These are phyloP conservation scores for Cytauxzoon felis DNA, from an alignment of 169 alveolate species.

Conservation along the genomic window DNA sequence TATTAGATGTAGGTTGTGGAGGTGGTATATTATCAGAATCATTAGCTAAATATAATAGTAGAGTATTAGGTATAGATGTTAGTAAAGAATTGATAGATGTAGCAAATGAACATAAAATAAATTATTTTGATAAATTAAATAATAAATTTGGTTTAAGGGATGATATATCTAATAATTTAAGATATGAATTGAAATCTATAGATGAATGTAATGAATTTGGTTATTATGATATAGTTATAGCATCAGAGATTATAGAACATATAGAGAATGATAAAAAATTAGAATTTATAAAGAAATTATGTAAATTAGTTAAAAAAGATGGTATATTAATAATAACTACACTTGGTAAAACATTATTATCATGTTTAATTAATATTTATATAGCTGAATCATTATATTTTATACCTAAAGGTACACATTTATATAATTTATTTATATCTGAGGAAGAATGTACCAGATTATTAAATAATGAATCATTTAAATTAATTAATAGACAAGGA, in stretches of 20 bases:
- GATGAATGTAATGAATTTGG: constrained; percentile 13
- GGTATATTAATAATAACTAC: constrained; percentile 55
- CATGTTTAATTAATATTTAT: constrained; percentile 37
- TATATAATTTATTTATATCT: constrained; percentile 32
- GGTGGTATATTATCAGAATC: constrained; percentile 82
- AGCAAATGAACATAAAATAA: constrained; percentile 27
- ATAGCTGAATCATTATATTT: constrained; percentile 41
- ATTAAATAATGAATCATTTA: background rate
- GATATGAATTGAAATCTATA: constrained; percentile 22
- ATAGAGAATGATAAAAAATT: constrained; percentile 28
- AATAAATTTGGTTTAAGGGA: constrained; percentile 22
- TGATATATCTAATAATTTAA: constrained; percentile 22
- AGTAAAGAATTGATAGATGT: constrained; percentile 27
- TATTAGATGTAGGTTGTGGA: constrained; percentile 82
- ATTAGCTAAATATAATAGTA: constrained; percentile 75
- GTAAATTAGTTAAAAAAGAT: constrained; percentile 19
- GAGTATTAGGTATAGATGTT: constrained; percentile 76
- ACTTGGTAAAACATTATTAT: constrained; percentile 39
- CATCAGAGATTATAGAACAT: constrained; percentile 62
- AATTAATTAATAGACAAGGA: constrained; percentile 38
- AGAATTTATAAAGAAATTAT: background rate
- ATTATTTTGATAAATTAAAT: constrained; percentile 15
- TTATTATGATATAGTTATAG: constrained; percentile 44
- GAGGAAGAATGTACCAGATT: constrained; percentile 4
- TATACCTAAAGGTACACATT: constrained; percentile 35